phyloP scores from a whole-genome alignment of 148 eudicot species.

The Rhododendron vialii region DNA sequence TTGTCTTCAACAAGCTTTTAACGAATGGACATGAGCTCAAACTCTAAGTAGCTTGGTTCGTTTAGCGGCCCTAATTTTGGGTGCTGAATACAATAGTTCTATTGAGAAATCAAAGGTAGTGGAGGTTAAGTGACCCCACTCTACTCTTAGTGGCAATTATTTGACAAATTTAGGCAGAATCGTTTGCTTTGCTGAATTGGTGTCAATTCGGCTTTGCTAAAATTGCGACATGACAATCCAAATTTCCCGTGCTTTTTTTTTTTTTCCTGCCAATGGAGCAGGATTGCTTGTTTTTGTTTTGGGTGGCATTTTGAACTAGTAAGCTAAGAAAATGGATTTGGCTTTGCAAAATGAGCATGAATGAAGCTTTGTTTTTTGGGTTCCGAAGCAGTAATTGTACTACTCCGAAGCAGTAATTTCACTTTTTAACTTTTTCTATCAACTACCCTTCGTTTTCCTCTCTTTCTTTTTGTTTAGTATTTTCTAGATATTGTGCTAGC shows the following conservation, averaged over 20 bases:
- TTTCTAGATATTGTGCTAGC: background rate
- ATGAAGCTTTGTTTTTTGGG: background rate
- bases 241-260: background rate
- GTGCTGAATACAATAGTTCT: too few species aligned
- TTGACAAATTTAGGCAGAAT: background rate
- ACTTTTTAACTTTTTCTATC: background rate
- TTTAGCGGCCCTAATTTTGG: too few species aligned
- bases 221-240: background rate
- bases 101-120: too few species aligned
- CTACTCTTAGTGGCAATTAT: too few species aligned
- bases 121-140: too few species aligned
- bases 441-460: background rate
- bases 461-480: background rate
- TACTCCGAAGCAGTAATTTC: background rate
- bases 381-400: background rate
- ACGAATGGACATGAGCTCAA: too few species aligned
- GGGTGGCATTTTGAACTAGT: background rate
- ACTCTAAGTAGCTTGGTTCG: too few species aligned
- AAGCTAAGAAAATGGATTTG: background rate
- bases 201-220: background rate
- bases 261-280: background rate
- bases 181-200: background rate
- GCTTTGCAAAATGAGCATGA: background rate
- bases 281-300: background rate
- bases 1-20: too few species aligned